Evolutionary conservation across 352 stramenopile species (phyloP).

Genomic region (Plasmopara halstedii): DNA sequence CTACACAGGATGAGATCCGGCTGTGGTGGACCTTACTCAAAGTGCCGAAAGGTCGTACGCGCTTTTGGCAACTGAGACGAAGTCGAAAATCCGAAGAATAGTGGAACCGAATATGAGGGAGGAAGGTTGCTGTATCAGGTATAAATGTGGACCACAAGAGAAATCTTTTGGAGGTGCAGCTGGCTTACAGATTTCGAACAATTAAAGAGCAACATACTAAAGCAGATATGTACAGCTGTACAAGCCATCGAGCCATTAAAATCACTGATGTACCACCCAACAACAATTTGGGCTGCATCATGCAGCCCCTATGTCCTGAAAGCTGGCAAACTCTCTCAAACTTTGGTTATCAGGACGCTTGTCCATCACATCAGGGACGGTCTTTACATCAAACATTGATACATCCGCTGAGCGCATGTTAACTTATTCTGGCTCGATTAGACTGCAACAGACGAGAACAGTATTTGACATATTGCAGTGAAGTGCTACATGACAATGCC

Average conservation of each 20-base stretch:
- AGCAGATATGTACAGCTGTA: not conserved
- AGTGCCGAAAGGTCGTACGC: conserved; percentile 15
- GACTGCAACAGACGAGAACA: no score
- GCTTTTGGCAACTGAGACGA: conserved; percentile 19
- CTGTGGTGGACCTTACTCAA: conserved; percentile 22
- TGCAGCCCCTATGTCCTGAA: not conserved
- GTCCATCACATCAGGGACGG: no score
- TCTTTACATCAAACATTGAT: no score
- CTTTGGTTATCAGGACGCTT: not conserved
- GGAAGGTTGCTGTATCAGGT: conserved; percentile 13
- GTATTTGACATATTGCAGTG: no score
- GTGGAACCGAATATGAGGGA: conserved; percentile 2
- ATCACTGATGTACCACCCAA: not conserved
- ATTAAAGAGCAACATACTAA: no score
- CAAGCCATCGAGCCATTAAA: not conserved
- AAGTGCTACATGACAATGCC: no score
- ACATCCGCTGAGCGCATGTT: no score
- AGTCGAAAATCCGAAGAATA: conserved; percentile 9
- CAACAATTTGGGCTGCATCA: not conserved
- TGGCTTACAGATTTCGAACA: conserved; percentile 1
- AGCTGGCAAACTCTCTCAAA: not conserved
- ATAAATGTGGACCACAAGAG: not conserved
- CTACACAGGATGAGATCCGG: conserved; percentile 16
- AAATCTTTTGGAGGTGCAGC: conserved; percentile 5
- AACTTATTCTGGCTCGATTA: no score